Base-by-base conservation (phyloP, 2,329 filamentous ascomycete genomes). In the Tolypocladium nubicola region DNA sequence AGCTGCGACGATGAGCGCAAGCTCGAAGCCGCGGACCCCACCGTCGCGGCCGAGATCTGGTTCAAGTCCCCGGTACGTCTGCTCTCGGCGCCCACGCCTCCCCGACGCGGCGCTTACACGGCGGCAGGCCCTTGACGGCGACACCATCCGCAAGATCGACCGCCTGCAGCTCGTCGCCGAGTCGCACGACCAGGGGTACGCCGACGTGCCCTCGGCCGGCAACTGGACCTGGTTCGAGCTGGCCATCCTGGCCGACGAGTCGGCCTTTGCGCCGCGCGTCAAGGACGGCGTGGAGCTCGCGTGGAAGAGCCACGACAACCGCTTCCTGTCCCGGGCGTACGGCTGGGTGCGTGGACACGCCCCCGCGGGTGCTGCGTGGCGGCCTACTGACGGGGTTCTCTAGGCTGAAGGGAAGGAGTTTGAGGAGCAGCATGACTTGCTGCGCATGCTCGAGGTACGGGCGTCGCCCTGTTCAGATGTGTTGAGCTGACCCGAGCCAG, bases 161-260 rank as follows among this genome's bases (percentile, higher is more conserved):
- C 23, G 54, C 39, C 11, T 58, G 40, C n/a, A 63, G 62, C 54
- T 61, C 43, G 38, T 56, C 23, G 56, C 57, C 10, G 58, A 61
- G 39, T 60, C 60, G 35, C 60, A 58, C 41, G 60, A 61, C 41
- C 60, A 60, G 13, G 58, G 58, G 2, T 23, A 4, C 19, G 30
- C 38, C 35, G 47, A 49, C 16, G 54, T 54, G 11, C 5, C 39
- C 13, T 30, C 45, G 2, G 35, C 19, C 1, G 60, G 60, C 13
- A 61, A 58, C 49, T 61, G 58, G 58, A 61, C 60, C 6, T 61
- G 60, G 60, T 54, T 61, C 21, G 56, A 61, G 53, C 33, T 61
- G 5, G 56, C 49, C 16, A 56, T 61, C 16, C 26, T 60, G 14
- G 41, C 54, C 4, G 47, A 38, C 16, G 33, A 55, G 14, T 21